A percentile compares a stretch with the other conserved stretches of the same genome.
Evolutionary conservation across 1,139 yeast genomes (phyloP).

Genomic region (Geotrichum bryndzae): DNA sequence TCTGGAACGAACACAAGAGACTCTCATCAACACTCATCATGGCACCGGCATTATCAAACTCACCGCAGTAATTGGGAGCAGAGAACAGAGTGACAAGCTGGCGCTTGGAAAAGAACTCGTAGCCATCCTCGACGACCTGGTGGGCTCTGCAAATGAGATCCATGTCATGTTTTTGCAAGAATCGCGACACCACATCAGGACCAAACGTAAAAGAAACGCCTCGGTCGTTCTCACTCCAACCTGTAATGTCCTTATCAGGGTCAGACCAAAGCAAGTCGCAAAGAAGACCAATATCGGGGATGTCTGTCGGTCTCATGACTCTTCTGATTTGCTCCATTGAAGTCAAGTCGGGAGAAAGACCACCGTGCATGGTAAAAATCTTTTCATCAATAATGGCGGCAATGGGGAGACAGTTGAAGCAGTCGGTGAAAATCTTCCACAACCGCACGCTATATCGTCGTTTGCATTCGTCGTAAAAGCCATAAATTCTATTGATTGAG

Average conservation of each 20-base stretch:
- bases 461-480: slow-evolving; percentile 95
- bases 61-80: slow-evolving; percentile 98
- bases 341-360: slow-evolving; percentile 83
- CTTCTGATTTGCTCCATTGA: slow-evolving; percentile 87
- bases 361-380: slow-evolving; percentile 97
- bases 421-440: slow-evolving; percentile 89
- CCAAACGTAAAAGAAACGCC: slow-evolving; percentile 98
- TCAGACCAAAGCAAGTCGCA: slow-evolving; percentile 95
- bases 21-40: slow-evolving; percentile 96
- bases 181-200: slow-evolving; percentile 91
- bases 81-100: slow-evolving; percentile 90
- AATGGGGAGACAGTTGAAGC: slow-evolving; percentile 88
- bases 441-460: slow-evolving; percentile 86
- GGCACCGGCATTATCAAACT: slow-evolving; percentile 98
- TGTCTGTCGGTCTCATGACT: slow-evolving; percentile 93
- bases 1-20: slow-evolving; percentile 82
- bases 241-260: slow-evolving; percentile 90
- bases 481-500: slow-evolving; percentile 88
- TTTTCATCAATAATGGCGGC: slow-evolving; percentile 95
- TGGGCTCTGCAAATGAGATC: slow-evolving; percentile 96
- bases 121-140: slow-evolving; percentile 98
- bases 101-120: slow-evolving; percentile 91
- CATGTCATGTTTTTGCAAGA: slow-evolving; percentile 73
- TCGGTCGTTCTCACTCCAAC: slow-evolving; percentile 98
- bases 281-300: slow-evolving; percentile 89